A percentile compares a stretch with the other conserved stretches of the same genome.
phyloP scores from a whole-genome alignment of 768 basidiomycete species.

The Macrolepiota albuminosa region DNA sequence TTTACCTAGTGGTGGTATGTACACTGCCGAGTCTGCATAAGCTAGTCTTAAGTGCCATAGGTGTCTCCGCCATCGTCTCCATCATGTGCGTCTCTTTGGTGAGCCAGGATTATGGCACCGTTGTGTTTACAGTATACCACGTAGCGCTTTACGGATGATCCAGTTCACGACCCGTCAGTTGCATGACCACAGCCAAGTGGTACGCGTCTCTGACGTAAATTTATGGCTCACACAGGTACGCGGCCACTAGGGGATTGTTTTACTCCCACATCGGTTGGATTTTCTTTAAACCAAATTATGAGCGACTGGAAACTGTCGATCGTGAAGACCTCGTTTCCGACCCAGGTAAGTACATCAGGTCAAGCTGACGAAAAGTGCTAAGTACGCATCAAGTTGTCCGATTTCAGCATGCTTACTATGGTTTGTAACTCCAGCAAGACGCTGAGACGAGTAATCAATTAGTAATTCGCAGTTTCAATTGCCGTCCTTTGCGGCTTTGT shows the following conservation, averaged over 20 bases:
- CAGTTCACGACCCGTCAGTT: constrained; percentile 2
- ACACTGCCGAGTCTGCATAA: not conserved
- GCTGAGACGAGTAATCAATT: not conserved
- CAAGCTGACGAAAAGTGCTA: not conserved
- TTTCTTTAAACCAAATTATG: constrained; percentile 69
- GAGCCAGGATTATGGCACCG: not conserved
- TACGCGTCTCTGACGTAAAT: not conserved
- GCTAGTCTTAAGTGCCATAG: not conserved
- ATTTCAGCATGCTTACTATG: not conserved
- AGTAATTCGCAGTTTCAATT: not conserved
- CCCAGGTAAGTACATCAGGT: constrained; percentile 42
- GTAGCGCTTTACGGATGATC: constrained; percentile 3
- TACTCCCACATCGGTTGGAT: constrained; percentile 88
- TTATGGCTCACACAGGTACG: constrained; percentile 40
- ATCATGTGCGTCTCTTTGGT: not conserved
- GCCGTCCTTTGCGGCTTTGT: constrained; percentile 25
- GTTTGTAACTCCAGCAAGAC: not conserved
- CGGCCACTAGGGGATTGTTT: constrained; percentile 67
- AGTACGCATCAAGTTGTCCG: not conserved
- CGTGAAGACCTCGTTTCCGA: constrained; percentile 64
- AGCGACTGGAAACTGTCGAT: constrained; percentile 58
- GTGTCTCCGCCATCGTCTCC: constrained; percentile 3
- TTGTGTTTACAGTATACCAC: not conserved
- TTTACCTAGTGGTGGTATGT: constrained; percentile 1
- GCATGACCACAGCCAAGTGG: not conserved